Conservation (phyloP, 108 stramenopile species). For the Parmales sp. region DNA sequence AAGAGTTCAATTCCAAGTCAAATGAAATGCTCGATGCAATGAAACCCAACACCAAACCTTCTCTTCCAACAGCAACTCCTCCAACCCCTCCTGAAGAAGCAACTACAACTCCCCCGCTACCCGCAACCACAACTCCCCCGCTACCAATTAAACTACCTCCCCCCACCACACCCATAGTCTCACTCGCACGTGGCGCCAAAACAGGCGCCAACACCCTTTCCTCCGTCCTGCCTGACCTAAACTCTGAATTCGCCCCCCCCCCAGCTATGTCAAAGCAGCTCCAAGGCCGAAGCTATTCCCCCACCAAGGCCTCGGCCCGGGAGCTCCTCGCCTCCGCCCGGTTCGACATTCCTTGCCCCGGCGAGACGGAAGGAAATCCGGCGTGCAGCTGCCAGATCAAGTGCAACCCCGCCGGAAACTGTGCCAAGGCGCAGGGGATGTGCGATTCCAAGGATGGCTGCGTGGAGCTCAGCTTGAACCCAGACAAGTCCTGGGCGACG, state of each 20-base stretch:
- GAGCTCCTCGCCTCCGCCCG: not conserved
- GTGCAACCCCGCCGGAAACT: not conserved
- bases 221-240: not conserved
- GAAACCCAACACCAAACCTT: too few species aligned
- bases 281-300: not conserved
- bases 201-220: not conserved
- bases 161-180: too few species aligned
- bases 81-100: too few species aligned
- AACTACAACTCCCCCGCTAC: too few species aligned
- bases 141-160: too few species aligned
- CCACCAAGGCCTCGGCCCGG: not conserved
- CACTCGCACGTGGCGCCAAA: not conserved
- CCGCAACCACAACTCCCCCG: too few species aligned
- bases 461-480: not conserved
- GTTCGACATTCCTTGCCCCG: slow-evolving; percentile 1
- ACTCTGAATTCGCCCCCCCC: not conserved
- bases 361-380: not conserved
- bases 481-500: not conserved
- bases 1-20: too few species aligned
- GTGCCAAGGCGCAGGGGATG: not conserved
- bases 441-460: not conserved
- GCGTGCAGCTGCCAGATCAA: slow-evolving; percentile 5
- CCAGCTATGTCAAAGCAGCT: not conserved
- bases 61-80: too few species aligned
- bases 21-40: too few species aligned